phyloP scores from a whole-genome alignment of 2,329 filamentous ascomycete species.

The Colletotrichum salicis region DNA sequence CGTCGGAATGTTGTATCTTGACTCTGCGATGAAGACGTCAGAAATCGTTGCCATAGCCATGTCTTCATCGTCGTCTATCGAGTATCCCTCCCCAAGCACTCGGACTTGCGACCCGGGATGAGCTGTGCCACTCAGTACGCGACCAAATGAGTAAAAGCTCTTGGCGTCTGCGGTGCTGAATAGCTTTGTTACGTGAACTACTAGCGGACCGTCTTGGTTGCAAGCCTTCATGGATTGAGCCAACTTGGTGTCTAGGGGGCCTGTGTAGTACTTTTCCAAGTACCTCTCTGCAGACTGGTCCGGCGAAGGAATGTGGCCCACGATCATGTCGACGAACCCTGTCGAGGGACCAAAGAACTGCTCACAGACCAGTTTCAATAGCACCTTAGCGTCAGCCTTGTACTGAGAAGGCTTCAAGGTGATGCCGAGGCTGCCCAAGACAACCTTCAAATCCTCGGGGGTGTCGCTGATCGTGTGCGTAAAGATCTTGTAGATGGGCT shows the following conservation, averaged over 20 bases:
- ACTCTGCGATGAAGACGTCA: conserved; percentile 90
- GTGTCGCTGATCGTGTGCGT: conserved; percentile 94
- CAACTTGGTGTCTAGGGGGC: conserved; percentile 83
- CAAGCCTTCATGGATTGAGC: conserved; percentile 84
- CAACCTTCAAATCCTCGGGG: conserved; percentile 83
- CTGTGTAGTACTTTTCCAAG: conserved; percentile 90
- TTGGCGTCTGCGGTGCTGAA: conserved; percentile 93
- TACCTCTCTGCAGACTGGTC: conserved; percentile 79
- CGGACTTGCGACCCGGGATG: conserved; percentile 84
- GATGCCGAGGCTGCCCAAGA: conserved; percentile 83
- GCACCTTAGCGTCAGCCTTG: conserved; percentile 86
- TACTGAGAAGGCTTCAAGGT: conserved; percentile 91
- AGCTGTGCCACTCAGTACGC: conserved; percentile 92
- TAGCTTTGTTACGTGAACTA: conserved; percentile 93
- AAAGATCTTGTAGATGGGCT: conserved; percentile 98
- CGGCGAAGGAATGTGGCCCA: conserved; percentile 89
- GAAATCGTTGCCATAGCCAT: conserved; percentile 89
- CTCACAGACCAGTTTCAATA: conserved; percentile 89
- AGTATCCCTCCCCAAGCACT: conserved; percentile 94
- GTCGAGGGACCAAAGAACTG: conserved; percentile 93
- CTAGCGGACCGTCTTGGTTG: conserved; percentile 87
- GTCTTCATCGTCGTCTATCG: conserved; percentile 96
- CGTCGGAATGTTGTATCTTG: conserved; percentile 90
- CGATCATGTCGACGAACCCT: conserved; percentile 96
- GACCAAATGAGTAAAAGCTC: conserved; percentile 87